A percentile compares a stretch with the other conserved stretches of the same genome.
Evolutionary conservation across 2,329 filamentous ascomycete species (phyloP).

Genomic region (Penicillium sp.): DNA sequence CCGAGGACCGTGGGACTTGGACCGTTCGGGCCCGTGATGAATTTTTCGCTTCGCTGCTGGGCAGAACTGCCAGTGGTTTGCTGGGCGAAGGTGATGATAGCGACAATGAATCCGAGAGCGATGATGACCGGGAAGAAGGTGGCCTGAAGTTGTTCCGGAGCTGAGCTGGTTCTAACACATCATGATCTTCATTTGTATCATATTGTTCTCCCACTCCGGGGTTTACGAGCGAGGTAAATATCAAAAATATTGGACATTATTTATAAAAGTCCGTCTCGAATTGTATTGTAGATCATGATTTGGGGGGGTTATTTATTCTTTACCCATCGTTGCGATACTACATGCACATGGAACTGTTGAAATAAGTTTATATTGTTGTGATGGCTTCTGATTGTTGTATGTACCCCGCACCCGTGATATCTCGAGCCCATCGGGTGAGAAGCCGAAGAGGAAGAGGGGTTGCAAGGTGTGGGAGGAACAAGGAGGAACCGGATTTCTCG

Average conservation of each 20-base stretch:
- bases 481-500: not conserved
- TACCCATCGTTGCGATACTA: too few species aligned
- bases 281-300: too few species aligned
- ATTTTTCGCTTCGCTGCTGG: conserved; percentile 76
- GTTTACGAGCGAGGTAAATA: not conserved
- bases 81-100: conserved; percentile 65
- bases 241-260: not conserved
- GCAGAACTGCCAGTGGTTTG: conserved; percentile 64
- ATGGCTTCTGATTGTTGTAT: too few species aligned
- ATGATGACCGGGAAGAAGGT: conserved; percentile 37
- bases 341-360: too few species aligned
- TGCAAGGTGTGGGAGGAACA: not conserved
- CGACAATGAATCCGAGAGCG: conserved; percentile 33
- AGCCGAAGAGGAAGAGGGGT: conserved; percentile 1
- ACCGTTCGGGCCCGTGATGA: conserved; percentile 76
- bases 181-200: conserved; percentile 7
- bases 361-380: too few species aligned
- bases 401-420: not conserved
- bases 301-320: too few species aligned
- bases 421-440: not conserved
- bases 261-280: too few species aligned
- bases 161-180: conserved; percentile 15
- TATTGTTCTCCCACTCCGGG: not conserved
- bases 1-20: conserved; percentile 81
- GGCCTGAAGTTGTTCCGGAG: conserved; percentile 39